Base-by-base conservation (phyloP, 2,329 filamentous ascomycete species). In the Leptodontidium sp. region DNA sequence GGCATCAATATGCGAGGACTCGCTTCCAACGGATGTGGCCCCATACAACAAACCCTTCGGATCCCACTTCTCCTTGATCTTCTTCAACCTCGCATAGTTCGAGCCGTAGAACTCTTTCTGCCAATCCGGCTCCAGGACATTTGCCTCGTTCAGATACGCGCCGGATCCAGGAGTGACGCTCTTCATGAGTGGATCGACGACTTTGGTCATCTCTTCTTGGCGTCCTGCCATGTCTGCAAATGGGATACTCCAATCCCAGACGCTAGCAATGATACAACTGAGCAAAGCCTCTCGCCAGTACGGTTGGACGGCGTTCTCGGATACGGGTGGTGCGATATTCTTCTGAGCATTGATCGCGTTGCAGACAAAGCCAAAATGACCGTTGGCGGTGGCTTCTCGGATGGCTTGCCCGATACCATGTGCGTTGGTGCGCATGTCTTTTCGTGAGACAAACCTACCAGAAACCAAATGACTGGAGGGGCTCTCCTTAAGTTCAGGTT, bases 121-220 rank as follows among this genome's bases (percentile, higher is more conserved):
- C 74, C 79, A 85, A 61, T 81, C 70, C 0, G 77, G 77, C 74
- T 84, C 78, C 47, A 76, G 76, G 62, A 82, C 80, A 75, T 86
- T 81, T 1, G 81, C 84, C 77, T 87, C 85, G 71, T 85, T 86
- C 78, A 83, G 77, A 74, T 85, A 85, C 1, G 79, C 77, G 2
- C 81, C 83, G 14, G 78, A 76, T 0, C 78, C 79, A 0, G 83
- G 82, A 0, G 81, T 82, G 7, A 52, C n/a, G 17, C 79, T 73
- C 70, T 79, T 76, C 35, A 80, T 71, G 47, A 70, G 68, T 50
- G 75, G 73, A 66, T 77, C 74, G 65, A 76, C 74, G 61, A 73
- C 72, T 24, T 77, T 67, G 38, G 78, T 80, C 12, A 79, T 66
- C n/a, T 74, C 75, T 61, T 73, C 73, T 35, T 78, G 61, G 53